Conservation (phyloP, 2,329 filamentous ascomycete species). For the Lojkania enalia region DNA sequence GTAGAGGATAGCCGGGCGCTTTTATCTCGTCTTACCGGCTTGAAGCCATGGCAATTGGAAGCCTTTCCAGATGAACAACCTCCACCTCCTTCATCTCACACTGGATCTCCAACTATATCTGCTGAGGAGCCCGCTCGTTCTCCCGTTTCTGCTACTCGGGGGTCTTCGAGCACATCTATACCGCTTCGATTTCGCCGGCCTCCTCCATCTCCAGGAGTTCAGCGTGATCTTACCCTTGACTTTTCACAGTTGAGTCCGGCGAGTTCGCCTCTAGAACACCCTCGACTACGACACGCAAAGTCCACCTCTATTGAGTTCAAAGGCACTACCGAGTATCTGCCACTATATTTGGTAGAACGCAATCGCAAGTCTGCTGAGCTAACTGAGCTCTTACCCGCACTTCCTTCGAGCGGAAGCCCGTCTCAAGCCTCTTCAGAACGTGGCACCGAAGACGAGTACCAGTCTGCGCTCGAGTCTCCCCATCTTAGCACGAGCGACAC, state of each 20-base stretch:
- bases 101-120: slow-evolving; percentile 30
- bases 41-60: slow-evolving; percentile 40
- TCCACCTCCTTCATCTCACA: slow-evolving; percentile 35
- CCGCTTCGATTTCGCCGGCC: slow-evolving; percentile 60
- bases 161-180: slow-evolving; percentile 54
- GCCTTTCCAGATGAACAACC: slow-evolving; percentile 42
- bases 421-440: slow-evolving; percentile 39
- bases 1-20: slow-evolving; percentile 40
- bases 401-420: slow-evolving; percentile 53
- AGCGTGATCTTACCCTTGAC: slow-evolving; percentile 46
- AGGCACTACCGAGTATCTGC: slow-evolving; percentile 69
- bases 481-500: slow-evolving; percentile 28
- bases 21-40: slow-evolving; percentile 39
- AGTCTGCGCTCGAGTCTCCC: slow-evolving; percentile 49
- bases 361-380: slow-evolving; percentile 43
- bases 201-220: slow-evolving; percentile 50
- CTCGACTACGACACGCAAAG: slow-evolving; percentile 48
- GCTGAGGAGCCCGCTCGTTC: slow-evolving; percentile 29
- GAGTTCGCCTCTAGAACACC: slow-evolving; percentile 47
- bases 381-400: slow-evolving; percentile 54
- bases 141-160: slow-evolving; percentile 21
- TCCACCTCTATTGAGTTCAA: slow-evolving; percentile 58
- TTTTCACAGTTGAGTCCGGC: slow-evolving; percentile 42
- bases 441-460: slow-evolving; percentile 50
- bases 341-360: slow-evolving; percentile 78